phyloP scores from a whole-genome alignment of 768 basidiomycete species.

The Termitomyces sp. region DNA sequence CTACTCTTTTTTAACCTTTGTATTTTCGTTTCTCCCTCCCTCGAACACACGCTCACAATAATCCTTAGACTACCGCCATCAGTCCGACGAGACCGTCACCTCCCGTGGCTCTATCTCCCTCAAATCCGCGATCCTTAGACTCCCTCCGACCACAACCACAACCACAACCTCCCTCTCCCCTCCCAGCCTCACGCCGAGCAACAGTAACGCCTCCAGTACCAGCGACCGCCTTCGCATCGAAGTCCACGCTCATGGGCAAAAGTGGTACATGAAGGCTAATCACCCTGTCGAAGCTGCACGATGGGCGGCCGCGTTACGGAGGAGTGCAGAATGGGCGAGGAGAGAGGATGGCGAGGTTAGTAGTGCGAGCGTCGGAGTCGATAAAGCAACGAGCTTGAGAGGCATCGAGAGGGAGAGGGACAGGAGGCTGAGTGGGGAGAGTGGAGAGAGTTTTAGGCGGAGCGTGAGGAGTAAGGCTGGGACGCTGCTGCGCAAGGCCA shows the following conservation, averaged over 20 bases:
- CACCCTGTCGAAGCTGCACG: slow-evolving; percentile 87
- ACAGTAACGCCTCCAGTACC: slow-evolving; percentile 12
- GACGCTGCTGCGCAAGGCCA: slow-evolving; percentile 7
- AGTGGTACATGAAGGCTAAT: slow-evolving; percentile 80
- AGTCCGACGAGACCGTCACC: slow-evolving; percentile 84
- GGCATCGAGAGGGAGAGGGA: slow-evolving; percentile 2
- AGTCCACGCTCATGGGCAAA: slow-evolving; percentile 62
- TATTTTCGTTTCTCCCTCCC: not conserved
- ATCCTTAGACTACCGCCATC: slow-evolving; percentile 71
- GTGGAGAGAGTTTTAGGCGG: slow-evolving; percentile 35
- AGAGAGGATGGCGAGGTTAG: slow-evolving; percentile 27
- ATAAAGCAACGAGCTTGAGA: not conserved
- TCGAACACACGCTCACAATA: not conserved
- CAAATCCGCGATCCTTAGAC: slow-evolving; percentile 65
- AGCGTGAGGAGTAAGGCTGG: slow-evolving; percentile 17
- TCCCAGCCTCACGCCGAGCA: not conserved
- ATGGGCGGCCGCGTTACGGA: slow-evolving; percentile 75
- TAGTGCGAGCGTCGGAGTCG: not conserved
- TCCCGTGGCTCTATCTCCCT: slow-evolving; percentile 86
- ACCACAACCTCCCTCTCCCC: not conserved
- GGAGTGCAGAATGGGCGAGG: slow-evolving; percentile 68
- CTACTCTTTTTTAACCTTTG: not conserved
- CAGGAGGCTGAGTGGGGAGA: slow-evolving; percentile 39
- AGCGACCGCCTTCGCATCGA: slow-evolving; percentile 75
- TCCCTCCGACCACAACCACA: slow-evolving; percentile 23